Evolutionary conservation across 1,284 basidiomycete species (phyloP).

Genomic region (Grifola frondosa): DNA sequence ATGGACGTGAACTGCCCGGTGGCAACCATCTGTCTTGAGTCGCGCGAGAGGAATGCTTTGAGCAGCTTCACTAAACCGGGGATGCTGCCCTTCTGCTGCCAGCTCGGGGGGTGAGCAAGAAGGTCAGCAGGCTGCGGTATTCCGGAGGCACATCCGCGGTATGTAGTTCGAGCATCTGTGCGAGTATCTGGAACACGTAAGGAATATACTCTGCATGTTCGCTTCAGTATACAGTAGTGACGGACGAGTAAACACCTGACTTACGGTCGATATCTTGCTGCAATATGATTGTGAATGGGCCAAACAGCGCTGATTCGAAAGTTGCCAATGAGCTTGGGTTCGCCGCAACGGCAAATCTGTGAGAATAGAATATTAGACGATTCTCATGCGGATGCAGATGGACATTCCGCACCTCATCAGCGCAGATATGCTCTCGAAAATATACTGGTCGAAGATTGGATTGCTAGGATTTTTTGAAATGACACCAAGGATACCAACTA

Average conservation of each 20-base stretch:
- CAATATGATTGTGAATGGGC: slow-evolving; percentile 86
- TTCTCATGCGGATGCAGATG: neutral
- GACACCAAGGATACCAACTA: slow-evolving; percentile 81
- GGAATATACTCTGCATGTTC: slow-evolving; percentile 92
- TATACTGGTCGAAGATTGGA: slow-evolving; percentile 96
- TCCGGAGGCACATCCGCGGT: slow-evolving; percentile 64
- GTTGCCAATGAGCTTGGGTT: slow-evolving; percentile 63
- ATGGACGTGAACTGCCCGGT: slow-evolving; percentile 78
- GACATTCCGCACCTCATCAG: slow-evolving; percentile 83
- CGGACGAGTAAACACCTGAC: slow-evolving; percentile 24
- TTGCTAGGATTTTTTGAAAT: slow-evolving; percentile 97
- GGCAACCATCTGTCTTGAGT: slow-evolving; percentile 67
- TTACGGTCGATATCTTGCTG: slow-evolving; percentile 90
- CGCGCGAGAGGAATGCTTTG: slow-evolving; percentile 81
- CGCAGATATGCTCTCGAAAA: slow-evolving; percentile 93
- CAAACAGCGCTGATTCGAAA: slow-evolving; percentile 86
- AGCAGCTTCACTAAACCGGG: slow-evolving; percentile 91
- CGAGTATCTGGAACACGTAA: slow-evolving; percentile 95
- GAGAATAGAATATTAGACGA: neutral
- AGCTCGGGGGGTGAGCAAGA: slow-evolving; percentile 87
- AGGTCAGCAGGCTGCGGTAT: slow-evolving; percentile 80
- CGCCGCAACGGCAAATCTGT: slow-evolving; percentile 78
- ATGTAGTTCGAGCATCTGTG: slow-evolving; percentile 93
- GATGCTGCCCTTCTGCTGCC: slow-evolving; percentile 96
- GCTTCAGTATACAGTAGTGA: too few species aligned